Percentiles rank a stretch among this genome's conserved stretches.
Conservation (phyloP, 495 filamentous ascomycete species). For the Alectoria sarmentosa region DNA sequence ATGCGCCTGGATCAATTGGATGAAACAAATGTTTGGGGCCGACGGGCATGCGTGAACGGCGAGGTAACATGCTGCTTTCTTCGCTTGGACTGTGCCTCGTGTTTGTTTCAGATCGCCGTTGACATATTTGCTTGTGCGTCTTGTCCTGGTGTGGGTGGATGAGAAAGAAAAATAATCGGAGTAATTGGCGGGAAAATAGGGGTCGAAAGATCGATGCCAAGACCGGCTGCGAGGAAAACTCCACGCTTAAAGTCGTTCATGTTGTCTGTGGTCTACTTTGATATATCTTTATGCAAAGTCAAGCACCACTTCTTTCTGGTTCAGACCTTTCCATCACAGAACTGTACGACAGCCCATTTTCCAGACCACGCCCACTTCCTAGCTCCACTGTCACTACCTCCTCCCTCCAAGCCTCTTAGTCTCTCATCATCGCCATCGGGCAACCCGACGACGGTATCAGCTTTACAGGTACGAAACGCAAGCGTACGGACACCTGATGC, state of each 20-base stretch:
- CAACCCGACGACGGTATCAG: slow-evolving; percentile 60
- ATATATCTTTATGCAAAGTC: not conserved
- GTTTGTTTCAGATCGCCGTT: no score
- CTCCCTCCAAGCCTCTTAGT: slow-evolving; percentile 58
- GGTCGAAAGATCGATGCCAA: no score
- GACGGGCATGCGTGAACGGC: no score
- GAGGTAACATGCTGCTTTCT: no score
- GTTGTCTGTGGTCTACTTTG: not conserved
- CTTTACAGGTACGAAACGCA: slow-evolving; percentile 89
- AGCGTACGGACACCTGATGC: slow-evolving; percentile 74
- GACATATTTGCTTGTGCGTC: no score
- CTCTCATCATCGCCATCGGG: slow-evolving; percentile 68
- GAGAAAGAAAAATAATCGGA: no score
- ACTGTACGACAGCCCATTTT: slow-evolving; percentile 93
- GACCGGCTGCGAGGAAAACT: no score
- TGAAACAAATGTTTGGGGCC: not conserved
- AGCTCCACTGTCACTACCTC: slow-evolving; percentile 58
- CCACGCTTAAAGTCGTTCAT: not conserved
- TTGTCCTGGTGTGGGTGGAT: no score
- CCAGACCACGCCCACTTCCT: slow-evolving; percentile 97
- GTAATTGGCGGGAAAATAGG: no score
- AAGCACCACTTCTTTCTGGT: not conserved
- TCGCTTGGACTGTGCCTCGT: no score
- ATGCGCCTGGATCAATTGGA: not conserved
- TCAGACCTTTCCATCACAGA: slow-evolving; percentile 59